Percentiles rank a stretch among this genome's conserved stretches.
Evolutionary conservation across 2,329 filamentous ascomycete genomes (phyloP).

Genomic region (Diaporthe helianthi): DNA sequence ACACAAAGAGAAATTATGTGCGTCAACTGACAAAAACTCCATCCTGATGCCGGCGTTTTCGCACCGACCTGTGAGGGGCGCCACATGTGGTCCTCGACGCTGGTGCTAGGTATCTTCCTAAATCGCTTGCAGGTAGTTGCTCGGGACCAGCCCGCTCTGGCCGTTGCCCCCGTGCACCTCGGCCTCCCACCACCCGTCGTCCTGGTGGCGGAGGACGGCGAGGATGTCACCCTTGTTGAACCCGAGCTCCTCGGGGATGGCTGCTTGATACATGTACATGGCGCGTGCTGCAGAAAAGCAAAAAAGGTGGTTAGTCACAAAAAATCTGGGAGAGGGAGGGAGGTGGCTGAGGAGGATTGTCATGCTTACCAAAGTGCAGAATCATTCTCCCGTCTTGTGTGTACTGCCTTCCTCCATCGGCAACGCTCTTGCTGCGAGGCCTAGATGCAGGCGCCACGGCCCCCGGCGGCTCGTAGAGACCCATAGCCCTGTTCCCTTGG

Average conservation of each 20-base stretch:
- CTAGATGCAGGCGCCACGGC: slow-evolving; percentile 51
- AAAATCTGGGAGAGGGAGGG: slow-evolving; percentile 38
- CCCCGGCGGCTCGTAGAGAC: slow-evolving; percentile 61
- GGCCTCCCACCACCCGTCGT: slow-evolving; percentile 99
- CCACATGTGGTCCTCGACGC: not conserved
- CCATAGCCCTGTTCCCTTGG: slow-evolving; percentile 57
- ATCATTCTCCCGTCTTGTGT: slow-evolving; percentile 88
- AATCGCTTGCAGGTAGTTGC: slow-evolving; percentile 68
- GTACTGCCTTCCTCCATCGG: slow-evolving; percentile 80
- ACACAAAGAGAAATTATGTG: slow-evolving; percentile 2
- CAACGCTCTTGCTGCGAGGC: slow-evolving; percentile 81
- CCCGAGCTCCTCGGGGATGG: slow-evolving; percentile 92
- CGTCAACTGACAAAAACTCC: slow-evolving; percentile 14
- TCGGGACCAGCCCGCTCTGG: slow-evolving; percentile 68
- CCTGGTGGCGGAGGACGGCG: slow-evolving; percentile 87
- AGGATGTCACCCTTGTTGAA: slow-evolving; percentile 93
- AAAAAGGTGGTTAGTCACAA: not conserved
- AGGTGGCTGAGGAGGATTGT: too few species aligned
- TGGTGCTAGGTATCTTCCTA: slow-evolving; percentile 15
- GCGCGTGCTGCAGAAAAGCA: slow-evolving; percentile 77
- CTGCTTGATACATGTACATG: slow-evolving; percentile 91
- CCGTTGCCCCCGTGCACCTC: slow-evolving; percentile 78
- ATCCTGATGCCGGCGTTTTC: slow-evolving; percentile 1
- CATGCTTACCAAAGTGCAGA: slow-evolving; percentile 85
- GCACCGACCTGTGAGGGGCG: not conserved